A percentile compares a stretch with the other conserved stretches of the same genome.
These are phyloP conservation scores for Lumnitzera littorea DNA, from an alignment of 345 rosid genomes.

Conservation along the genomic window DNA sequence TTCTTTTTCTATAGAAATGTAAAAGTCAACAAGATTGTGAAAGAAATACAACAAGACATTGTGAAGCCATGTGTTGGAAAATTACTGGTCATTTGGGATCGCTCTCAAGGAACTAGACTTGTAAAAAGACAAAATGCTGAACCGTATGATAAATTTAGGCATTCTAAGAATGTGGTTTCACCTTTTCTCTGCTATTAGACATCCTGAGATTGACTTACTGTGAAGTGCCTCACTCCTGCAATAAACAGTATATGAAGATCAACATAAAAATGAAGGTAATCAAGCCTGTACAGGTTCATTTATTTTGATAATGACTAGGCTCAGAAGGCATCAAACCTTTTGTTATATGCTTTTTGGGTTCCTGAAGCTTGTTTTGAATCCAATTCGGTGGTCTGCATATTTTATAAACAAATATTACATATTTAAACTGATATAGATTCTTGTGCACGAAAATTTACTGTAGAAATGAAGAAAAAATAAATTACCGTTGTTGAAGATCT, in stretches of 20 bases:
- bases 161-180: slow-evolving; percentile 15
- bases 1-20: too few species aligned
- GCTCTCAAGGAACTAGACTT: too few species aligned
- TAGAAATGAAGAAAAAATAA: slow-evolving; percentile 7
- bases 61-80: too few species aligned
- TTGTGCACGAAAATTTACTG: not conserved
- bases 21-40: too few species aligned
- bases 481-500: slow-evolving; percentile 29
- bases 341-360: slow-evolving; percentile 28
- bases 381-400: slow-evolving; percentile 41
- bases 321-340: slow-evolving; percentile 36
- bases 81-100: too few species aligned
- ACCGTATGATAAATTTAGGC: slow-evolving; percentile 22
- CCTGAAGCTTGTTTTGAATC: slow-evolving; percentile 32
- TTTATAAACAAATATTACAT: slow-evolving; percentile 7
- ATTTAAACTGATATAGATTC: not conserved
- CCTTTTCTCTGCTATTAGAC: slow-evolving; percentile 21
- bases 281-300: too few species aligned
- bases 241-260: not conserved
- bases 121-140: not conserved
- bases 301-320: too few species aligned
- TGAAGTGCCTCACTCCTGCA: slow-evolving; percentile 27
- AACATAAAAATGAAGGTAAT: too few species aligned
- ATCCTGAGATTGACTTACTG: slow-evolving; percentile 32
- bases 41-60: too few species aligned